These are phyloP conservation scores for Malassezia yamatoensis DNA, from an alignment of 1,284 basidiomycete genomes.

Conservation along the genomic window DNA sequence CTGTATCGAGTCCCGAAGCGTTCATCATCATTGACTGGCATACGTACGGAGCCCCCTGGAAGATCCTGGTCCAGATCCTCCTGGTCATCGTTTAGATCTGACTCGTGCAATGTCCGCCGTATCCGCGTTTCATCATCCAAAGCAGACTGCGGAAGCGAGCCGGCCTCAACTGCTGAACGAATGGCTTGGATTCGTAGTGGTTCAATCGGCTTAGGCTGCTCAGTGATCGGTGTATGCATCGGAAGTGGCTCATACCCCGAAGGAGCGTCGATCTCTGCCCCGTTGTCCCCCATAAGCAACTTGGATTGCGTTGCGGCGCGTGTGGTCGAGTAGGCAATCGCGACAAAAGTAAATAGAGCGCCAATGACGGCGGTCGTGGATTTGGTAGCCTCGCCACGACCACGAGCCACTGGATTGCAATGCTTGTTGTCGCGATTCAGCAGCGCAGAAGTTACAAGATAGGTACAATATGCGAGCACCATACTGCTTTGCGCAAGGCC, in stretches of 20 bases:
- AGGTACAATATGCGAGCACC: slow-evolving; percentile 94
- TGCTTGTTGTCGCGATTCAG: slow-evolving; percentile 73
- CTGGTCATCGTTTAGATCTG: slow-evolving; percentile 37
- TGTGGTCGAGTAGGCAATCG: slow-evolving; percentile 93
- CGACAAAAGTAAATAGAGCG: slow-evolving; percentile 89
- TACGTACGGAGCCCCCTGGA: slow-evolving; percentile 51
- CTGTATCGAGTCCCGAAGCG: slow-evolving; percentile 93
- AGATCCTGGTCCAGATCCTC: slow-evolving; percentile 61
- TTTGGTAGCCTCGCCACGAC: slow-evolving; percentile 59
- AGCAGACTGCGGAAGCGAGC: slow-evolving; percentile 84
- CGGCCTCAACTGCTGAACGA: slow-evolving; percentile 87
- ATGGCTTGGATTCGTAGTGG: slow-evolving; percentile 86
- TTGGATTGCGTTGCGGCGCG: slow-evolving; percentile 89
- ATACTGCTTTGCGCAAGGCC: slow-evolving; percentile 90
- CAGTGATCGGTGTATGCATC: slow-evolving; percentile 51
- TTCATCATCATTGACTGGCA: slow-evolving; percentile 72
- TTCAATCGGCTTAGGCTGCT: slow-evolving; percentile 75
- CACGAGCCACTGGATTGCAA: slow-evolving; percentile 75
- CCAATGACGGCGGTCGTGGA: slow-evolving; percentile 82
- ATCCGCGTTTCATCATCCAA: slow-evolving; percentile 61
- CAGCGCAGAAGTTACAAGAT: slow-evolving; percentile 85
- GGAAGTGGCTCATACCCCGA: slow-evolving; percentile 39
- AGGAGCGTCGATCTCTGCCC: slow-evolving; percentile 48
- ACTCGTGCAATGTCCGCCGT: neutral
- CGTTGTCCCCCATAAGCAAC: slow-evolving; percentile 67